These are phyloP conservation scores for Candida broadrunensis DNA, from an alignment of 805 yeast genomes.

Conservation along the genomic window DNA sequence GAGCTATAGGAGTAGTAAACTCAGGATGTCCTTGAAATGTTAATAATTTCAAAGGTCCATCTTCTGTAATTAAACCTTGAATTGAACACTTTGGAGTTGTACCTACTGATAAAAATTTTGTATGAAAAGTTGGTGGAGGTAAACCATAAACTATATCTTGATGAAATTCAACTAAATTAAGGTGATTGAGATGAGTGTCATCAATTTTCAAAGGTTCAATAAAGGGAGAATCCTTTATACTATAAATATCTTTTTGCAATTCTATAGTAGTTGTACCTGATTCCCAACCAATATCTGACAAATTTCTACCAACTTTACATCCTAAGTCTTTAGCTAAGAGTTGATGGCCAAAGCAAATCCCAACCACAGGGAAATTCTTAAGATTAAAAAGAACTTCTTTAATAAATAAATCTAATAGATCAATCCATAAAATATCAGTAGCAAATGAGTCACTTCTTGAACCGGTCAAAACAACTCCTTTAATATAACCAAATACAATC, in stretches of 20 bases:
- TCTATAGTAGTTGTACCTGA: conserved; percentile 54
- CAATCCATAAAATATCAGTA: conserved; percentile 39
- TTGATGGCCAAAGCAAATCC: conserved; percentile 90
- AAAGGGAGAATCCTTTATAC: conserved; percentile 19
- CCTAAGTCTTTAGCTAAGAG: conserved; percentile 67
- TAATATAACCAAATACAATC: conserved; percentile 22
- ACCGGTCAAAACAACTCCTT: conserved; percentile 52
- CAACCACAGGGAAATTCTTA: conserved; percentile 45
- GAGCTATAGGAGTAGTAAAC: conserved; percentile 41
- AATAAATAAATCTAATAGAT: conserved; percentile 33
- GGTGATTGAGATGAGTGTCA: conserved; percentile 33
- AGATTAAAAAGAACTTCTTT: conserved; percentile 11
- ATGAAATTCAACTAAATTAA: conserved; percentile 37
- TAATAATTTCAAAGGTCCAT: conserved; percentile 47
- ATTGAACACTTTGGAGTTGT: conserved; percentile 50
- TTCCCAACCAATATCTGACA: conserved; percentile 64
- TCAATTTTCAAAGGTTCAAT: conserved; percentile 26
- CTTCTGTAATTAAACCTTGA: conserved; percentile 59
- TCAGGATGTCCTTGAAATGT: conserved; percentile 94
- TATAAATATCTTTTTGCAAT: conserved; percentile 40
- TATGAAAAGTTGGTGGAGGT: conserved; percentile 33
- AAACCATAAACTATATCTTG: conserved; percentile 35
- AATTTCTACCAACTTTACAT: conserved; percentile 51
- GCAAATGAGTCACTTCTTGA: conserved; percentile 48
- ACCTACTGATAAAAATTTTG: conserved; percentile 42